Evolutionary conservation across 2,329 filamentous ascomycete species (phyloP).

Genomic region (Cordyceps pruinosa): DNA sequence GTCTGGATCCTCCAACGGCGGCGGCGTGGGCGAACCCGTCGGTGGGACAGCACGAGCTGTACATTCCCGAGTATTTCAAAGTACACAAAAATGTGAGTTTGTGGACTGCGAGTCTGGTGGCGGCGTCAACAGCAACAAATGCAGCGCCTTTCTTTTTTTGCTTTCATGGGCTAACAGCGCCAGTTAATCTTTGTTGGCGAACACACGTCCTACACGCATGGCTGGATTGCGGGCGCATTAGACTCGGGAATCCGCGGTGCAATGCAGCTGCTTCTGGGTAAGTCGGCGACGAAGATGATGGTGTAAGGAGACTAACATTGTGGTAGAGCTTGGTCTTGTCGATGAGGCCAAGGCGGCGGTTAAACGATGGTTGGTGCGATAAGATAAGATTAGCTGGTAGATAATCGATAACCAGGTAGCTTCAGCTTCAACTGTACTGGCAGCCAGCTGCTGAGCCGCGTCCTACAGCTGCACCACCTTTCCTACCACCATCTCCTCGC

Average conservation of each 20-base stretch:
- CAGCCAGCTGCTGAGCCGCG: too few species aligned
- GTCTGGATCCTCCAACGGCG: constrained; percentile 51
- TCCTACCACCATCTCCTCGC: too few species aligned
- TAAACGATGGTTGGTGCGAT: constrained; percentile 59
- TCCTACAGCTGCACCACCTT: too few species aligned
- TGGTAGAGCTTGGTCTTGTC: constrained; percentile 55
- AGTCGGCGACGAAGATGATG: background rate
- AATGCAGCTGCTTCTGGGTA: constrained; percentile 41
- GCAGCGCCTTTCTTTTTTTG: background rate
- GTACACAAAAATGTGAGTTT: constrained; percentile 48
- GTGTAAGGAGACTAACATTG: background rate
- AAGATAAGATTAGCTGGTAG: too few species aligned
- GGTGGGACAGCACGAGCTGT: constrained; percentile 61
- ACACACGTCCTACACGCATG: constrained; percentile 65
- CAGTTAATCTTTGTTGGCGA: constrained; percentile 57
- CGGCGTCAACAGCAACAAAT: too few species aligned
- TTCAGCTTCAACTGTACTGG: too few species aligned
- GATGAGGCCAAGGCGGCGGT: constrained; percentile 62
- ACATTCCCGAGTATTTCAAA: constrained; percentile 65
- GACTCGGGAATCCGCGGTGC: constrained; percentile 61
- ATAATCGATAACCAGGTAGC: too few species aligned
- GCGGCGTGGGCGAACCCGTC: constrained; percentile 56
- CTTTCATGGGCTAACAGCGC: background rate
- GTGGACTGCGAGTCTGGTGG: background rate
- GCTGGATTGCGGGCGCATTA: constrained; percentile 61